These are phyloP conservation scores for Phyllosticta citriasiana DNA, from an alignment of 2,329 filamentous ascomycete species.

Conservation along the genomic window DNA sequence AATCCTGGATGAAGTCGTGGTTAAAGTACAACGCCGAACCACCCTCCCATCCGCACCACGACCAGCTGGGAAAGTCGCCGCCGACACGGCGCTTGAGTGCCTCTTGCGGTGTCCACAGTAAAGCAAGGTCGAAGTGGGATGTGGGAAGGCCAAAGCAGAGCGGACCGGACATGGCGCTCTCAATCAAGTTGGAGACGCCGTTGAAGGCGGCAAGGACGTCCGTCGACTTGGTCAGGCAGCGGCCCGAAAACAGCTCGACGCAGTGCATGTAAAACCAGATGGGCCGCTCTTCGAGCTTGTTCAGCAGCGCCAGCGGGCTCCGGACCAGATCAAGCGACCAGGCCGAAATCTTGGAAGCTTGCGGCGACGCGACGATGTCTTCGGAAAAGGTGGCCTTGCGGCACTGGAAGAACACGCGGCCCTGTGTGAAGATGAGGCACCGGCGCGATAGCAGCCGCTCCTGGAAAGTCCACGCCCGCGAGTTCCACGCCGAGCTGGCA, in stretches of 20 bases:
- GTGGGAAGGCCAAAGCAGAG: conserved; percentile 21
- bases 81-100: neutral
- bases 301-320: conserved; percentile 19
- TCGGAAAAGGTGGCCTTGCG: conserved; percentile 16
- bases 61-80: conserved; percentile 25
- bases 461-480: conserved; percentile 32
- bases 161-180: conserved; percentile 15
- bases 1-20: conserved; percentile 15
- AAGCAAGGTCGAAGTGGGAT: conserved; percentile 17
- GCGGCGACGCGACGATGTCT: conserved; percentile 20
- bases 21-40: conserved; percentile 14
- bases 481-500: conserved; percentile 23
- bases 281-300: conserved; percentile 17
- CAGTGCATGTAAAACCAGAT: conserved; percentile 24
- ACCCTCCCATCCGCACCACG: conserved; percentile 26
- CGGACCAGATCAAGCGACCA: conserved; percentile 24
- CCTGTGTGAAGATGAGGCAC: conserved; percentile 27
- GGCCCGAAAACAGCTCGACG: conserved; percentile 21
- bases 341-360: conserved; percentile 8
- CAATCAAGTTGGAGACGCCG: conserved; percentile 21
- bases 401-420: conserved; percentile 25
- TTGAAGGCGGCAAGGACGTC: conserved; percentile 28
- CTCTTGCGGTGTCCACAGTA: conserved; percentile 22
- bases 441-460: conserved; percentile 28
- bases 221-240: conserved; percentile 17